Evolutionary conservation across 2,329 filamentous ascomycete genomes (phyloP).

Genomic region (Colletotrichum lindemuthianum): DNA sequence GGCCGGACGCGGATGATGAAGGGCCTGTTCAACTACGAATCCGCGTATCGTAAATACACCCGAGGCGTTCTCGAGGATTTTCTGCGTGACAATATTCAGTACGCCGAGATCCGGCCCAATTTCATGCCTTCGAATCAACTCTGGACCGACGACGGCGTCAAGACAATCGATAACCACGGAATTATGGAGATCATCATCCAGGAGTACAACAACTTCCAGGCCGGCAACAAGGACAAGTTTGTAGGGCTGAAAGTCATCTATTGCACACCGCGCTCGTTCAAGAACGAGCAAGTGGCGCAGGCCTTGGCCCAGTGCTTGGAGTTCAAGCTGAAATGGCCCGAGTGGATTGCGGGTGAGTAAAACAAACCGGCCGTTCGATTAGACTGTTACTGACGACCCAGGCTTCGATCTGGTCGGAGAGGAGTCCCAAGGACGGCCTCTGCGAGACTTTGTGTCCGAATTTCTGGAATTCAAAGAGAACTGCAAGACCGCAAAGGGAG

Average conservation of each 20-base stretch:
- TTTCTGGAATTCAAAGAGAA: slow-evolving; percentile 65
- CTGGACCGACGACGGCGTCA: slow-evolving; percentile 64
- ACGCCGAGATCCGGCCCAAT: slow-evolving; percentile 77
- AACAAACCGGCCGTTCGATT: too few relatives aligned
- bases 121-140: slow-evolving; percentile 72
- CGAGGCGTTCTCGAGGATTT: slow-evolving; percentile 68
- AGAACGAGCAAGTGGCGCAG: slow-evolving; percentile 53
- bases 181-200: slow-evolving; percentile 71
- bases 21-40: slow-evolving; percentile 74
- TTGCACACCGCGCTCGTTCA: slow-evolving; percentile 73
- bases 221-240: slow-evolving; percentile 55
- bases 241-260: slow-evolving; percentile 77
- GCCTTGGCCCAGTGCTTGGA: slow-evolving; percentile 70
- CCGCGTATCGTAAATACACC: slow-evolving; percentile 71
- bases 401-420: slow-evolving; percentile 78
- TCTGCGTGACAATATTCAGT: slow-evolving; percentile 73
- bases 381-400: slow-evolving; percentile 40
- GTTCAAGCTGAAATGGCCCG: slow-evolving; percentile 65
- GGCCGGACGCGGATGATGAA: slow-evolving; percentile 77
- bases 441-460: slow-evolving; percentile 64
- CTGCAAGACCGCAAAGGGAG: slow-evolving; percentile 53
- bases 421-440: slow-evolving; percentile 69
- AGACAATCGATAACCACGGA: slow-evolving; percentile 61
- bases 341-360: slow-evolving; percentile 71
- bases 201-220: slow-evolving; percentile 61